These are phyloP conservation scores for Xanthoparmelia taractica DNA, from an alignment of 495 filamentous ascomycete species.

Conservation along the genomic window DNA sequence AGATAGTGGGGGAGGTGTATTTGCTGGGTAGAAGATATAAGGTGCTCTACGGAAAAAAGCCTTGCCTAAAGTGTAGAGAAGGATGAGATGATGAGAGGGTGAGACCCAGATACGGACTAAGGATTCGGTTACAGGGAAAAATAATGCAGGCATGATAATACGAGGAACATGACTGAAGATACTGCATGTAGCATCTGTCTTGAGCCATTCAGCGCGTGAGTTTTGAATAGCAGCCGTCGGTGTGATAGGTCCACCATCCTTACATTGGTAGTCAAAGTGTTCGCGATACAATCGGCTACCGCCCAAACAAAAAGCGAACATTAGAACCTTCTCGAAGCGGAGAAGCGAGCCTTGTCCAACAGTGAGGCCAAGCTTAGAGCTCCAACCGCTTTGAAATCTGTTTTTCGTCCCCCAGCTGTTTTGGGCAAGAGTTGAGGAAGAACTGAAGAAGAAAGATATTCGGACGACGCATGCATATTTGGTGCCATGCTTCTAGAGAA, in stretches of 20 bases:
- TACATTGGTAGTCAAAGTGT: not conserved
- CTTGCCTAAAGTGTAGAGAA: not conserved
- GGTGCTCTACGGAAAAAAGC: not conserved
- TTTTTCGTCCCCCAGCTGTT: not conserved
- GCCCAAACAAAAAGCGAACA: not conserved
- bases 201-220: not conserved
- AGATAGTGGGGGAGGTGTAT: not conserved
- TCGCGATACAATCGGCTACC: not conserved
- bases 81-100: not conserved
- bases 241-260: not conserved
- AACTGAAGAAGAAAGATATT: too few species aligned
- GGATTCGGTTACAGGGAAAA: not conserved
- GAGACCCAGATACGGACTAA: not conserved
- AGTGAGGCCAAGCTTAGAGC: not conserved
- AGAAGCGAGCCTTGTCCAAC: not conserved
- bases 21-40: not conserved
- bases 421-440: not conserved
- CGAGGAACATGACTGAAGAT: not conserved
- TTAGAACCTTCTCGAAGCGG: constrained; percentile 4
- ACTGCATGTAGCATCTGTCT: not conserved
- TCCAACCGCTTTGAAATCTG: not conserved
- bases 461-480: too few species aligned
- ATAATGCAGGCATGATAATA: not conserved
- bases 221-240: not conserved
- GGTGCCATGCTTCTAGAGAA: too few species aligned